Evolutionary conservation across 805 yeast species (phyloP).

Genomic region (Wickerhamiella azyma): DNA sequence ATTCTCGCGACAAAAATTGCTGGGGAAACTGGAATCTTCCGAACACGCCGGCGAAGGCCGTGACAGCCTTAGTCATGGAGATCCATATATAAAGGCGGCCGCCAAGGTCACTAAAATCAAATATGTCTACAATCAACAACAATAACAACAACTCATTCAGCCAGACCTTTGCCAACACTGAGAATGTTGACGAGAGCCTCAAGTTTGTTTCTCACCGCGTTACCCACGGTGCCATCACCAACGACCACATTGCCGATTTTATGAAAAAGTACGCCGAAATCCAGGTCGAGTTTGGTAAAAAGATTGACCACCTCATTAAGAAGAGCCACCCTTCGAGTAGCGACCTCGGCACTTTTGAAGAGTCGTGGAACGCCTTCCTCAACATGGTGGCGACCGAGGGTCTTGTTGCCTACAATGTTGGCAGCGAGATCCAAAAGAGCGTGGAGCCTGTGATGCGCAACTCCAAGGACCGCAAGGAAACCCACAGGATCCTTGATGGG

Average conservation of each 20-base stretch:
- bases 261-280: slow-evolving; percentile 40
- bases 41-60: neutral
- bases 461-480: slow-evolving; percentile 3
- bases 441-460: slow-evolving; percentile 6
- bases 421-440: neutral
- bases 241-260: slow-evolving; percentile 49
- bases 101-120: neutral
- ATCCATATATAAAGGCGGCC: neutral
- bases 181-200: neutral
- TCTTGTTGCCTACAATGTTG: neutral
- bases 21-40: neutral
- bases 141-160: neutral
- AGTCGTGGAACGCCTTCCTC: slow-evolving; percentile 2
- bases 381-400: slow-evolving; percentile 4
- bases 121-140: neutral
- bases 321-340: neutral
- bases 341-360: slow-evolving; percentile 7
- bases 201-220: slow-evolving; percentile 30
- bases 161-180: neutral
- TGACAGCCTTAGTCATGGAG: neutral
- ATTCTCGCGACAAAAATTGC: no score
- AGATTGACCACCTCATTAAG: slow-evolving; percentile 26
- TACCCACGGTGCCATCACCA: slow-evolving; percentile 39
- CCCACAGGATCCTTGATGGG: neutral
- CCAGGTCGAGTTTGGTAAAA: slow-evolving; percentile 34